Evolutionary conservation across 495 filamentous ascomycete genomes (phyloP).

Genomic region (Penicillium egyptiacum): DNA sequence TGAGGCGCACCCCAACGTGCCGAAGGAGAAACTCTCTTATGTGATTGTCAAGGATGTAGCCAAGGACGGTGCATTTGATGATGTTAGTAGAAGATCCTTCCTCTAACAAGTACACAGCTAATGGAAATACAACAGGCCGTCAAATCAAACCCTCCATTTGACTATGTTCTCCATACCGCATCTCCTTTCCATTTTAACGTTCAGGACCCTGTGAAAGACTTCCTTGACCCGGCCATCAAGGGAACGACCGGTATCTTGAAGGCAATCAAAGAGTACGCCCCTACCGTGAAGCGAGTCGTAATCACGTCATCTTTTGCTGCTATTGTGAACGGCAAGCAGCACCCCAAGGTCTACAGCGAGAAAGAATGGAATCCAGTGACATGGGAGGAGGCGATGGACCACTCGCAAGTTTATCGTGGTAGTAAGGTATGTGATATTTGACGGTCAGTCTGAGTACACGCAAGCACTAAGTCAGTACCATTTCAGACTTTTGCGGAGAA

Average conservation of each 20-base stretch:
- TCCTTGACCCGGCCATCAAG: slow-evolving; percentile 80
- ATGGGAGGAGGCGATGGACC: slow-evolving; percentile 60
- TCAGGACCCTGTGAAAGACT: slow-evolving; percentile 72
- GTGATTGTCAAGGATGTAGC: slow-evolving; percentile 84
- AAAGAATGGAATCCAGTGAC: slow-evolving; percentile 84
- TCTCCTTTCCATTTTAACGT: slow-evolving; percentile 78
- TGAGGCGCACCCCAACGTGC: slow-evolving; percentile 58
- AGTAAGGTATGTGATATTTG: slow-evolving; percentile 50
- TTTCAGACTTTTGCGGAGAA: slow-evolving; percentile 57
- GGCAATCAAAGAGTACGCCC: slow-evolving; percentile 71
- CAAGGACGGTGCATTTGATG: slow-evolving; percentile 70
- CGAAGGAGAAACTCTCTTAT: slow-evolving; percentile 67
- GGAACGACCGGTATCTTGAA: slow-evolving; percentile 80
- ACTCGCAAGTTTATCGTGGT: slow-evolving; percentile 63
- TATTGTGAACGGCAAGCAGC: slow-evolving; percentile 55
- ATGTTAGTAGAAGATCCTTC: slow-evolving; percentile 41
- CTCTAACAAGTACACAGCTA: not conserved
- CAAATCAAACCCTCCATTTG: slow-evolving; percentile 69
- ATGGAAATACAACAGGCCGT: slow-evolving; percentile 47
- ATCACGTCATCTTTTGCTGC: slow-evolving; percentile 86
- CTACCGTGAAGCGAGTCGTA: slow-evolving; percentile 76
- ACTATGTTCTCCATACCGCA: slow-evolving; percentile 86
- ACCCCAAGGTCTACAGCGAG: slow-evolving; percentile 63
- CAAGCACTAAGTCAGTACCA: not conserved
- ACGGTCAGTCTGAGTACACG: not conserved